These are phyloP conservation scores for Aurantiochytrium sp. DNA, from an alignment of 108 stramenopile species.

Conservation along the genomic window DNA sequence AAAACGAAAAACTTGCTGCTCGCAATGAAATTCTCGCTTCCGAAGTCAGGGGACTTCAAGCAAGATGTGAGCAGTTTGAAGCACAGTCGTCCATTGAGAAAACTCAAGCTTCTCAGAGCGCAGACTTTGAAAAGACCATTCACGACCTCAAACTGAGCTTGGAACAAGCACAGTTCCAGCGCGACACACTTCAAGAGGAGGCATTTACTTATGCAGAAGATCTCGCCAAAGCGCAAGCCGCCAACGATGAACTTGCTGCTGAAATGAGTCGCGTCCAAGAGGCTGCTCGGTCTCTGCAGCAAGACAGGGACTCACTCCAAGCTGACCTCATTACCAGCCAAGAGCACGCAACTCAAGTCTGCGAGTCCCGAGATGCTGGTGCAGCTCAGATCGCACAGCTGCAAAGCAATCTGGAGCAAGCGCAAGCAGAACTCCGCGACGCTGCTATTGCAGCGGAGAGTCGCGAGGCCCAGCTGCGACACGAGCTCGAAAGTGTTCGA, in stretches of 20 bases:
- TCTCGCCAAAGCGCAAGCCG: not conserved
- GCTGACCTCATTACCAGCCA: too few species aligned
- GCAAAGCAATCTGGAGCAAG: too few species aligned
- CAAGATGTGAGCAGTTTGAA: not conserved
- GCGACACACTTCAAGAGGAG: not conserved
- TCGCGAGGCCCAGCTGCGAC: too few species aligned
- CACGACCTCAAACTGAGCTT: too few species aligned
- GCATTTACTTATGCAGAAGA: not conserved
- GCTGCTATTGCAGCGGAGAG: too few species aligned
- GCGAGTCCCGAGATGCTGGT: too few species aligned
- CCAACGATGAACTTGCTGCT: not conserved
- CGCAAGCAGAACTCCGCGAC: too few species aligned
- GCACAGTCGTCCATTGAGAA: not conserved
- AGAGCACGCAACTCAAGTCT: too few species aligned
- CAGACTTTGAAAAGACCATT: not conserved
- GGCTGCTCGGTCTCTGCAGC: too few species aligned
- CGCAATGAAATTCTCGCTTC: not conserved
- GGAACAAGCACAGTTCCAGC: not conserved
- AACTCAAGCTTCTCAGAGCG: not conserved
- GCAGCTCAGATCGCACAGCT: too few species aligned
- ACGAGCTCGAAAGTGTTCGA: too few species aligned
- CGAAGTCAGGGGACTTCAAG: not conserved
- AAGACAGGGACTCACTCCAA: too few species aligned
- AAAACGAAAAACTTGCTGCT: not conserved
- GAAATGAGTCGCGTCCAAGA: not conserved